Conservation (phyloP, 345 rosid genomes). For the Conringia planisiliqua region DNA sequence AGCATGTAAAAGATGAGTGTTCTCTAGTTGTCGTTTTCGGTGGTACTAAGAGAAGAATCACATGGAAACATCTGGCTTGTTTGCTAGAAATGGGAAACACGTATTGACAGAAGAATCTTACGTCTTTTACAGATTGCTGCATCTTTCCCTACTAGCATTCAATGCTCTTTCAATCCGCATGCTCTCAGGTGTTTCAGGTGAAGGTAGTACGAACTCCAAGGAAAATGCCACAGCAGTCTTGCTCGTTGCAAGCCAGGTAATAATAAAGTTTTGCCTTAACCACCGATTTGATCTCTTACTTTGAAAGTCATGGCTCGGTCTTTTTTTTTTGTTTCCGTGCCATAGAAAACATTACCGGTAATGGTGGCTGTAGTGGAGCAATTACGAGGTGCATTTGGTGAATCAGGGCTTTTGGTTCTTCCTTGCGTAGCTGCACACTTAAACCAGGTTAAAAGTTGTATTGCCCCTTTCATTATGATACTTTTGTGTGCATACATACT, state of each 20-base stretch:
- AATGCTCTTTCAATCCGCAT: conserved; percentile 52
- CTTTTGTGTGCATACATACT: neutral
- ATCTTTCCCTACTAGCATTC: conserved; percentile 59
- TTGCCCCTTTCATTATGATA: neutral
- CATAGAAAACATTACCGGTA: conserved; percentile 85
- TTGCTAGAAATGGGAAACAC: neutral
- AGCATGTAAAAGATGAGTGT: neutral
- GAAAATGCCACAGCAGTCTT: conserved; percentile 64
- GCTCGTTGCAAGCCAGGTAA: conserved; percentile 83
- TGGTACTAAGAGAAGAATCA: neutral
- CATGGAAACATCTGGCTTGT: neutral
- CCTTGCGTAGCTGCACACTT: conserved; percentile 94
- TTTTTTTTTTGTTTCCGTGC: neutral
- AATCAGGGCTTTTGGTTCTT: conserved; percentile 81
- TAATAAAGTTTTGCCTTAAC: neutral
- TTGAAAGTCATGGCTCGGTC: neutral
- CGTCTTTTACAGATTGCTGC: conserved; percentile 53
- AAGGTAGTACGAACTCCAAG: conserved; percentile 43
- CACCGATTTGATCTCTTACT: neutral
- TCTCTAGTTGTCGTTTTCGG: neutral
- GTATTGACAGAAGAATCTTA: conserved; percentile 8
- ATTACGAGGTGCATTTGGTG: conserved; percentile 80
- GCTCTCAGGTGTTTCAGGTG: conserved; percentile 53
- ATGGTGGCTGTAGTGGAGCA: conserved; percentile 88
- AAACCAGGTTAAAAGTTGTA: conserved; percentile 50